A percentile compares a stretch with the other conserved stretches of the same genome.
phyloP scores from a whole-genome alignment of 441 rosid genomes.

The Geranium incanum region DNA sequence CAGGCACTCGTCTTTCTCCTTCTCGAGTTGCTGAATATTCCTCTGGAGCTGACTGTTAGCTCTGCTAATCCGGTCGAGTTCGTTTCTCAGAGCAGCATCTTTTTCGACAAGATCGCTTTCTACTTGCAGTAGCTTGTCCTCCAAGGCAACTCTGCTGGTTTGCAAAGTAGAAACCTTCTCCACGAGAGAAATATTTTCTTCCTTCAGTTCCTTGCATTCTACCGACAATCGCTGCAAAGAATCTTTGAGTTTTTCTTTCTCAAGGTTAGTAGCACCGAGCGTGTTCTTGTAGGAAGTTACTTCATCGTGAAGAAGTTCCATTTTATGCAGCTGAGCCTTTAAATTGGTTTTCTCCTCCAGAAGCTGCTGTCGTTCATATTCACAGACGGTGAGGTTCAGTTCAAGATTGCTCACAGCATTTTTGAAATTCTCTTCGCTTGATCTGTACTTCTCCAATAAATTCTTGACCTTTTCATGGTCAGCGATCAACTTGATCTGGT shows the following conservation, averaged over 20 bases:
- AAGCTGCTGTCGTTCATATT: slow-evolving; percentile 39
- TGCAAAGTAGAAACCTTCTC: slow-evolving; percentile 20
- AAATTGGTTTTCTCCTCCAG: slow-evolving; percentile 28
- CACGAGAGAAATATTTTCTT: slow-evolving; percentile 30
- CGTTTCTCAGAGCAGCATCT: neutral
- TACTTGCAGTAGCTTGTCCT: slow-evolving; percentile 35
- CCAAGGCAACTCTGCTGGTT: slow-evolving; percentile 23
- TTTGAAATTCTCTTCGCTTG: slow-evolving; percentile 29
- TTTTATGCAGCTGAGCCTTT: slow-evolving; percentile 32
- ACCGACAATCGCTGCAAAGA: slow-evolving; percentile 21
- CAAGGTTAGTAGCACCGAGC: slow-evolving; percentile 22
- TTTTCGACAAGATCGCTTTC: slow-evolving; percentile 26
- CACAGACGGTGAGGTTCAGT: slow-evolving; percentile 44
- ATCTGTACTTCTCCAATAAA: slow-evolving; percentile 26
- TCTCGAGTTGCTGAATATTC: slow-evolving; percentile 37
- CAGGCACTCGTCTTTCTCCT: slow-evolving; percentile 33
- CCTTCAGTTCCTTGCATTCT: slow-evolving; percentile 35
- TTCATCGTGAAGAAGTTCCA: slow-evolving; percentile 32
- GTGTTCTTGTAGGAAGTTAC: slow-evolving; percentile 26
- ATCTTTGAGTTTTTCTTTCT: slow-evolving; percentile 33
- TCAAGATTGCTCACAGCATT: slow-evolving; percentile 37
- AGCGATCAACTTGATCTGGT: slow-evolving; percentile 27
- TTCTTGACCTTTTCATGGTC: slow-evolving; percentile 29
- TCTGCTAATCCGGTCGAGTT: slow-evolving; percentile 24
- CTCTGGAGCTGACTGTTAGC: slow-evolving; percentile 35